Evolutionary conservation across 257 asterid genomes (phyloP), one percentile per base, ranked within the genome.

Genomic region (Nicotiana sylvestris): DNA sequence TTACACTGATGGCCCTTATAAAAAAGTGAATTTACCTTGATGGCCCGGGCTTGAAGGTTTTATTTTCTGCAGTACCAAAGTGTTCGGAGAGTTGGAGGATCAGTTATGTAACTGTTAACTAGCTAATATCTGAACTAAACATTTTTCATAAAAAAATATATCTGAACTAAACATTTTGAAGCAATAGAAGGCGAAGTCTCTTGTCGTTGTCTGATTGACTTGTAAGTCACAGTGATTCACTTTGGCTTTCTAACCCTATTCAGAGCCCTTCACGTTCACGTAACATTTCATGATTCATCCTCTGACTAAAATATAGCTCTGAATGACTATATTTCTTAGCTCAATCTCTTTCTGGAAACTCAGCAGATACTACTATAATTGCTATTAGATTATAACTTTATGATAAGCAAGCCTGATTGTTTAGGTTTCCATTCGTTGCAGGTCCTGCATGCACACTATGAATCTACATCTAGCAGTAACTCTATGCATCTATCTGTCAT

Each of bases 341-440:
- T 64, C 37, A 12, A 27, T 64, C 69, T 64, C 2, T 64, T 64
- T 64, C 67, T 64, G 37, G 69, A 29, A 64, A 10, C 13, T 64
- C 39, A 64, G 68, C 69, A 11, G 69, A 64, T 11, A 27, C 69
- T 64, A 29, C 67, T 25, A 62, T 4, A 64, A 27, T 64, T 64
- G 18, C 69, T 66, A 30, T 30, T 66, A 66, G 46, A 30, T 66
- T 1, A 39, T 76, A 65, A 55, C 7, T 61, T 43, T 65, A 35
- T 39, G 30, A 76, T 15, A 4, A 79, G 72, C 27, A 67, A 72
- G 49, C 51, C 78, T 80, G 65, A 65, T 37, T 30, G 78, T 64
- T 43, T 21, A 81, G 76, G 77, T 64, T 66, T 49, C 70, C 79
- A 64, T 85, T 56, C 18, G 43, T 81, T 81, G 82, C 84, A 65